Base-by-base conservation (phyloP, 345 rosid genomes). In the Aurinia saxatilis region DNA sequence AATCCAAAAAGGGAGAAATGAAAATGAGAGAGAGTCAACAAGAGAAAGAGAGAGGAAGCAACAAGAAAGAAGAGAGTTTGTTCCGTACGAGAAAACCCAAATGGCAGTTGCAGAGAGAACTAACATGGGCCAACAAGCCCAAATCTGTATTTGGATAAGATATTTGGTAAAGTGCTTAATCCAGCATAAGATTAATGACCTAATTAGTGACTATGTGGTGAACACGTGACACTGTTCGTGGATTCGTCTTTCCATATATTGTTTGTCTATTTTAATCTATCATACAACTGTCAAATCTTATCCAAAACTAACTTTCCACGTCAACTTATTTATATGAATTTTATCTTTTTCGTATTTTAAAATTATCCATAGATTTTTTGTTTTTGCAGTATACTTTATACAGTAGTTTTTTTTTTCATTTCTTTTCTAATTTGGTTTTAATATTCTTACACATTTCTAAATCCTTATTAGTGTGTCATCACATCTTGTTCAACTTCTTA, bases 11-110 rank as follows among this genome's bases (percentile, higher is more conserved):
- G 56, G 36, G 44, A 50, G 17, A 59, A 17, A 27, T 46, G 42
- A n/a, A n/a, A n/a, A n/a, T n/a, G n/a, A n/a, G n/a, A n/a, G n/a
- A 54, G 68, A 70, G 74, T 63, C 74, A 70, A 70, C 67, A 69
- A 69, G 25, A 52, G 49, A 10, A 13, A 27, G 54, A 44, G 54
- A 61, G 74, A 58, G 30, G 53, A 61, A 19, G 45, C 13, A 23
- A 11, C 29, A 17, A 17, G 39, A 30, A 65, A 36, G 37, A 42
- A 8, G 48, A 55, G 65, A 19, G 54, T 49, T 49, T 44, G 73
- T 60, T 50, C 67, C 73, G 73, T 60, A 60, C 67, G 66, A 60
- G 60, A 58, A 58, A 50, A 35, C 45, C 42, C 59, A 49, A 41
- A 66, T 38, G 64, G 35, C 57, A 57, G 63, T 54, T 54, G 71